Conservation (phyloP, 257 asterid genomes). For the Salvia miltiorrhiza region DNA sequence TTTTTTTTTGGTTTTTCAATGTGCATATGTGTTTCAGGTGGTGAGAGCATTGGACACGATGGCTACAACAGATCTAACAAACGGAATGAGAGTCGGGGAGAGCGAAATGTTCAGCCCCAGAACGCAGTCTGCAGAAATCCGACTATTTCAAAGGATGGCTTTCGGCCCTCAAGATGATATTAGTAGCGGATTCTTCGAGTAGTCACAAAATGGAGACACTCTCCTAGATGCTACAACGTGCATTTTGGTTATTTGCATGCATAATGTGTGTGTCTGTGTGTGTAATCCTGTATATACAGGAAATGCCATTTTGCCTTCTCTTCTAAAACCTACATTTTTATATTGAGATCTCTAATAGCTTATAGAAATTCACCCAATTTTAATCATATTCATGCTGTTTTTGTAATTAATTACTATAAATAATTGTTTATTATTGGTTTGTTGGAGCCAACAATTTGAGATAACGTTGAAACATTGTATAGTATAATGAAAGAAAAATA, state of each 20-base stretch:
- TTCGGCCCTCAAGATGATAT: slow-evolving; percentile 59
- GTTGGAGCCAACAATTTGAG: neutral
- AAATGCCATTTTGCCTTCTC: neutral
- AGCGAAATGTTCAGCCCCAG: slow-evolving; percentile 54
- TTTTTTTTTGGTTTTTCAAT: no score
- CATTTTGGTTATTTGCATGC: neutral
- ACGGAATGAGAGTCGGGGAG: slow-evolving; percentile 91
- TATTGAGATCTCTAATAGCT: neutral
- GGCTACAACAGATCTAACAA: slow-evolving; percentile 55
- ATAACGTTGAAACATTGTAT: neutral
- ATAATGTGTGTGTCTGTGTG: neutral
- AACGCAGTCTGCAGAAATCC: slow-evolving; percentile 63
- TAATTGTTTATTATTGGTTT: neutral
- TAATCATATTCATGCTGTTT: neutral
- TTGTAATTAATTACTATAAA: neutral
- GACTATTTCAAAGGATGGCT: slow-evolving; percentile 77
- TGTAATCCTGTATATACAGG: neutral
- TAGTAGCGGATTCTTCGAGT: slow-evolving; percentile 54
- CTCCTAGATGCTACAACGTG: no score
- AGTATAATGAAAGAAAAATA: neutral
- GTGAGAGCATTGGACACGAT: slow-evolving; percentile 69
- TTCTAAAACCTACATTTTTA: neutral
- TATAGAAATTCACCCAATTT: neutral
- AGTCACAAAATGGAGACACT: neutral
- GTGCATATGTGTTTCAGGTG: slow-evolving; percentile 38